These are phyloP conservation scores for Porcisia hertigi DNA, from an alignment of 208 protist species.

Conservation along the genomic window DNA sequence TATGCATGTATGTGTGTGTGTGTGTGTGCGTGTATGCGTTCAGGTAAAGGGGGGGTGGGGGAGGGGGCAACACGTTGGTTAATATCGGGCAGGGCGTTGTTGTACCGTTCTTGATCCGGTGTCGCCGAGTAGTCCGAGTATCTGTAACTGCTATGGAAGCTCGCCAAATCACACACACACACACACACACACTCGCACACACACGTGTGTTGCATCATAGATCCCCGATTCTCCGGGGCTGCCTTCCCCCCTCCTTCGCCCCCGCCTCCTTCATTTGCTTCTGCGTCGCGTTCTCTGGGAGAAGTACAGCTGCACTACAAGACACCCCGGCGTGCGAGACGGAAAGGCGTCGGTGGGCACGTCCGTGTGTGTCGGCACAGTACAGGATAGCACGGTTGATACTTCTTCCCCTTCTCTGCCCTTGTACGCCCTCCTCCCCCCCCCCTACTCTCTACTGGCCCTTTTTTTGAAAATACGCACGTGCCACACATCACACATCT, in stretches of 20 bases:
- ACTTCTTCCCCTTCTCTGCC: background rate
- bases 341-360: background rate
- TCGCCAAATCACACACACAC: background rate
- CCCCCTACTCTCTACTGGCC: too few relatives aligned
- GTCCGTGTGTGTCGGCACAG: background rate
- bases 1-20: too few relatives aligned
- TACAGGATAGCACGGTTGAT: too few relatives aligned
- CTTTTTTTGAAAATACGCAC: background rate
- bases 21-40: background rate
- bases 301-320: background rate
- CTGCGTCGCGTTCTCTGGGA: background rate
- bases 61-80: too few relatives aligned
- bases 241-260: background rate
- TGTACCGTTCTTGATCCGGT: background rate
- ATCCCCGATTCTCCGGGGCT: background rate
- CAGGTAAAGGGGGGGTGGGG: too few relatives aligned
- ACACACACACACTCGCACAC: background rate
- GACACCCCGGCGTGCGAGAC: background rate
- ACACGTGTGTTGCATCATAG: background rate
- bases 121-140: background rate
- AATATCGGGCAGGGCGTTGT: background rate
- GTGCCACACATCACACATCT: background rate
- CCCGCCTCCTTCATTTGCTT: background rate
- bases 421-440: background rate
- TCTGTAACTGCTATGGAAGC: background rate